A percentile compares a stretch with the other conserved stretches of the same genome.
Conservation (phyloP, 441 rosid genomes). For the Bocquillonia castaneifolia region DNA sequence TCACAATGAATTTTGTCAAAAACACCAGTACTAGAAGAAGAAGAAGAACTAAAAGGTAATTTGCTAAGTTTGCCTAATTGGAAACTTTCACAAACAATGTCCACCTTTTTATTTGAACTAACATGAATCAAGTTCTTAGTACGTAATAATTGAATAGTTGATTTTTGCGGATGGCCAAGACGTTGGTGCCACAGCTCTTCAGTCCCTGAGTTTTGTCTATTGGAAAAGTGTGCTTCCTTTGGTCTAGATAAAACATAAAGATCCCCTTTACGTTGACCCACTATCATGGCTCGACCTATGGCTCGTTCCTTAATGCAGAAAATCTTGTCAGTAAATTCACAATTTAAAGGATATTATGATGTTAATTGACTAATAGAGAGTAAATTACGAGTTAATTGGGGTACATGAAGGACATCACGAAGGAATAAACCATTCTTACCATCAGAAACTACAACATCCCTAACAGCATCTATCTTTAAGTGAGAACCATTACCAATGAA, state of each 20-base stretch:
- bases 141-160: background rate
- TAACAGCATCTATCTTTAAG: background rate
- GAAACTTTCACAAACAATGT: background rate
- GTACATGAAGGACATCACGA: background rate
- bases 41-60: constrained; percentile 2
- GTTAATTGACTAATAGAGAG: background rate
- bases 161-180: background rate
- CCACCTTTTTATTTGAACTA: background rate
- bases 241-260: constrained; percentile 2
- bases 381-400: background rate
- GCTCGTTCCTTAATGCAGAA: background rate
- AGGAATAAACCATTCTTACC: background rate
- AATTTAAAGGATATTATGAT: background rate
- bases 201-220: constrained; percentile 3
- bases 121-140: background rate
- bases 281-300: background rate
- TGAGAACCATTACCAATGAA: constrained; percentile 10
- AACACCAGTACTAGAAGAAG: background rate
- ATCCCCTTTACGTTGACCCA: constrained; percentile 13
- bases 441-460: background rate
- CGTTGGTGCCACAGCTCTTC: background rate
- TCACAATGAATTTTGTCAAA: constrained; percentile 7
- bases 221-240: background rate
- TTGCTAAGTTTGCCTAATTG: constrained; percentile 8
- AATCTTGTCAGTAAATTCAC: background rate